Percentiles rank a stretch among this genome's conserved stretches.
Conservation (phyloP, 78 protist species). For the Speleostelium caveatum region DNA sequence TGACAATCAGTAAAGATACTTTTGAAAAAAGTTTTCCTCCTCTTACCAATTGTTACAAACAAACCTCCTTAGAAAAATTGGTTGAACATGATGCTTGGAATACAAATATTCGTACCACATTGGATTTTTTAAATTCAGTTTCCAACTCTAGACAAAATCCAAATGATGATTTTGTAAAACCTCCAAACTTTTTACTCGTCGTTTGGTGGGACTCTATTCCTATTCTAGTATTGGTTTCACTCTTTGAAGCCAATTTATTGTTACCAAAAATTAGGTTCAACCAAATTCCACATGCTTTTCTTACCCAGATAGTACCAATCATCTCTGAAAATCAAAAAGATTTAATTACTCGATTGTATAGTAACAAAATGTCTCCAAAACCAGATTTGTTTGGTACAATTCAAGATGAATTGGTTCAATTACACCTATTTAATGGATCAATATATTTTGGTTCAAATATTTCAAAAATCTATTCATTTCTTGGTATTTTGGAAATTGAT, state of each 20-base stretch:
- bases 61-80: neutral
- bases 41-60: neutral
- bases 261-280: neutral
- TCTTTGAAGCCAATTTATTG: neutral
- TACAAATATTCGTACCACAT: neutral
- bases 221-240: neutral
- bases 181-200: neutral
- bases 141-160: no score
- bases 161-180: neutral
- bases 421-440: neutral
- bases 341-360: neutral
- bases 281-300: neutral
- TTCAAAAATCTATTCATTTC: neutral
- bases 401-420: neutral
- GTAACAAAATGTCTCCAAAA: no score
- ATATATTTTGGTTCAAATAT: neutral
- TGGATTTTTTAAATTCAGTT: neutral
- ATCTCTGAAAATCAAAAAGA: neutral
- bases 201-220: neutral
- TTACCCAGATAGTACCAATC: neutral
- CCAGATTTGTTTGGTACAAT: neutral
- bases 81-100: neutral
- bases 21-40: no score
- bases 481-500: neutral
- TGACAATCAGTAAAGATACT: no score